These are phyloP conservation scores for Ailanthus altissimus DNA, from an alignment of 345 rosid species.

Conservation along the genomic window DNA sequence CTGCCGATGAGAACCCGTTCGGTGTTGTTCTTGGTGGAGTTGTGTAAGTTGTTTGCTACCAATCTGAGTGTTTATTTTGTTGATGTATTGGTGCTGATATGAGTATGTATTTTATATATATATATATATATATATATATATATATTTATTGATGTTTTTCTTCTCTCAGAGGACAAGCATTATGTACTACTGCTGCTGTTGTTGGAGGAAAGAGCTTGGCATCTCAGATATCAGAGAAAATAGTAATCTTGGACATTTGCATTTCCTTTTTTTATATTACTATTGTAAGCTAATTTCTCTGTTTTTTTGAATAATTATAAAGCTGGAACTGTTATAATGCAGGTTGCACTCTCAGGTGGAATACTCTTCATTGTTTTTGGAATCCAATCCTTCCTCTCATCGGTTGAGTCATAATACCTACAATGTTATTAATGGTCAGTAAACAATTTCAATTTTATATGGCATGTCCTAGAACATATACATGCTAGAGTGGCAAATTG, in stretches of 20 bases:
- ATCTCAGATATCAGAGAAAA: conserved; percentile 86
- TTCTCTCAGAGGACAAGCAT: conserved; percentile 71
- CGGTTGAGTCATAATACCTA: conserved; percentile 39
- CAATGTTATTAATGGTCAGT: conserved; percentile 33
- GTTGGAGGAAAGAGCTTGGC: conserved; percentile 97
- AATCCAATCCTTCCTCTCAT: conserved; percentile 79
- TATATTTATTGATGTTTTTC: conserved; percentile 13
- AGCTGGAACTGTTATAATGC: conserved; percentile 28
- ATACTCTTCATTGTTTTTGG: conserved; percentile 86
- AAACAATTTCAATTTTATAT: conserved; percentile 11
- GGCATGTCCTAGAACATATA: background rate
- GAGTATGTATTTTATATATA: background rate
- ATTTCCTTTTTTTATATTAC: background rate
- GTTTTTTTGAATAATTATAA: conserved; percentile 9
- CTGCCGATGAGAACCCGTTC: conserved; percentile 91
- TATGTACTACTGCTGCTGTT: conserved; percentile 93
- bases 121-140: background rate
- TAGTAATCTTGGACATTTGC: conserved; percentile 40
- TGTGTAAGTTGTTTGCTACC: conserved; percentile 46
- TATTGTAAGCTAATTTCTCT: background rate
- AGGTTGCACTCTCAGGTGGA: conserved; percentile 93
- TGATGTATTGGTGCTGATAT: background rate
- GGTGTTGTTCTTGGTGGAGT: conserved; percentile 92
- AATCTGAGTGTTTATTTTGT: background rate
- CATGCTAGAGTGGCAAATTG: background rate